Evolutionary conservation across 345 rosid genomes (phyloP), one percentile per base, ranked within the genome.

Genomic region (Melaleuca quinquenervia): DNA sequence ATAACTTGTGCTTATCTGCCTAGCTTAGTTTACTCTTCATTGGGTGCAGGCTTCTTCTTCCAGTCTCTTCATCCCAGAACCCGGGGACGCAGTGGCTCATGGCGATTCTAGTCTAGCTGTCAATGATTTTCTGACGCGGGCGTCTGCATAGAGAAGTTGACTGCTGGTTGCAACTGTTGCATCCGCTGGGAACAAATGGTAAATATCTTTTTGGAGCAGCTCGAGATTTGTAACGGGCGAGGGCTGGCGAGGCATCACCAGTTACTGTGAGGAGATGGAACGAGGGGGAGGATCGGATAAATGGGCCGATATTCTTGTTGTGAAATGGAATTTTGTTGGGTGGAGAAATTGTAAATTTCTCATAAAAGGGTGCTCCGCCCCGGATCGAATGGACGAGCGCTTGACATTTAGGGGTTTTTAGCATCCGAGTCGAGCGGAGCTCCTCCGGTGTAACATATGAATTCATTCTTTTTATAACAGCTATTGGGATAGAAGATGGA

Each of bases 81-180:
- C 99, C 14, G 99, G 95, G 88, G 99, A 94, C 86, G 98, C 99
- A 1, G 99, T 97, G 32, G 90, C 98, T 76, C 99, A 97, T 74
- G 99, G 99, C 84, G 99, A 97, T 86, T 88, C 94, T 52, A 92
- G 85, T 89, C 96, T 97, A 51, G 99, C 97, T 53, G 99, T 97
- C 74, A 93, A 96, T 64, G 99, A 96, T 90, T 97, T 96, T 89
- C 87, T 97, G 76, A 90, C 98, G 10, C 90, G 99, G 80, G 85
- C 99, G 32, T 86, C 62, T 11, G 89, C 86, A 16, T 86, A 88
- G 89, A 74, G 52, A 0, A 83, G 53, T 26, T 15, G 86, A 22
- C 52, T 84, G 48, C 82, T 29, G 60, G 11, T 20, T 52, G 78
- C 78, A 32, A 8, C 54, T 32, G 51, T 32, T 12, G 56, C 49